These are phyloP conservation scores for Silybum marianum DNA, from an alignment of 129 eudicot genomes.

Conservation along the genomic window DNA sequence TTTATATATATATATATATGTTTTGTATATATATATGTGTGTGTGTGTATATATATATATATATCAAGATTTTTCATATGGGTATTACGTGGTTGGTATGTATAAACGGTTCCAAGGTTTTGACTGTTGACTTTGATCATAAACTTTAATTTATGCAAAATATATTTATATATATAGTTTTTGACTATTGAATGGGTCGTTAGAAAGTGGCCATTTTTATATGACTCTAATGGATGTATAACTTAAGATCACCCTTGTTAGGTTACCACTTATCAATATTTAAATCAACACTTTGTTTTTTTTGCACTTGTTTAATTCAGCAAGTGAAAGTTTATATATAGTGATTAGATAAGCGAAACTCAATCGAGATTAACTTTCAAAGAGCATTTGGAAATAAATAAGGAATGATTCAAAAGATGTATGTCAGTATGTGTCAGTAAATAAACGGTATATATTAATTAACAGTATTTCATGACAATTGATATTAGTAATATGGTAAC, in stretches of 20 bases:
- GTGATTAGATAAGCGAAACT: neutral
- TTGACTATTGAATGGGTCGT: conserved; percentile 24
- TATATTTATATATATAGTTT: neutral
- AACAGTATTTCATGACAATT: too few species aligned
- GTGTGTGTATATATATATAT: neutral
- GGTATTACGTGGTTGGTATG: conserved; percentile 24
- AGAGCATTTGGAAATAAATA: neutral
- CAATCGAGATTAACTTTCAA: too few species aligned
- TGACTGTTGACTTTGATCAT: conserved; percentile 37
- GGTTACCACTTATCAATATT: conserved; percentile 1
- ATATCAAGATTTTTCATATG: conserved; percentile 12
- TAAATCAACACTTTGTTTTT: neutral
- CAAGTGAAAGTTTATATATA: neutral
- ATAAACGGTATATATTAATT: neutral
- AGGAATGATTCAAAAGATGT: neutral
- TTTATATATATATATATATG: neutral
- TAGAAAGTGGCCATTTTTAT: conserved; percentile 7
- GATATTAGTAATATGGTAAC: too few species aligned
- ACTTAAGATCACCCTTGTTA: neutral
- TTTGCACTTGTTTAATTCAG: neutral
- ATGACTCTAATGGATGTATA: neutral
- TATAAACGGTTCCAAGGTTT: conserved; percentile 17
- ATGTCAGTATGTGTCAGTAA: too few species aligned
- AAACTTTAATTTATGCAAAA: too few species aligned
- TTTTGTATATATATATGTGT: neutral